phyloP scores from a whole-genome alignment of 306 rosid species.

The Lathyrus sativus region DNA sequence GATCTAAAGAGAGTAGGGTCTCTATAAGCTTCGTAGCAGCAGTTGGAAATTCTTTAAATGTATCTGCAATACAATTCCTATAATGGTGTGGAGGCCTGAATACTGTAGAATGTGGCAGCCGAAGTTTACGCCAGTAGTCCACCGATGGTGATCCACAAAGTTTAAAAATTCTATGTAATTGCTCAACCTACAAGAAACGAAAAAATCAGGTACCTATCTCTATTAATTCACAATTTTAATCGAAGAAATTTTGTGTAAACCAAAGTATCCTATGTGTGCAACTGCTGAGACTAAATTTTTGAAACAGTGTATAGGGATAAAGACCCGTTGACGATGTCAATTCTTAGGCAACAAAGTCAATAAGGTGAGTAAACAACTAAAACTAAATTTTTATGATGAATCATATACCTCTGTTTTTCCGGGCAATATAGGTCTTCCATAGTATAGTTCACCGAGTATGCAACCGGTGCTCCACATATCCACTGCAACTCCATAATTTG shows the following conservation, averaged over 20 bases:
- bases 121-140: constrained; percentile 76
- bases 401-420: constrained; percentile 90
- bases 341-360: constrained; percentile 8
- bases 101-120: constrained; percentile 58
- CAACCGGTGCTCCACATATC: constrained; percentile 97
- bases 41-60: constrained; percentile 71
- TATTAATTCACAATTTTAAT: constrained; percentile 1
- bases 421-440: constrained; percentile 88
- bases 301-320: neutral
- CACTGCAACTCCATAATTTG: constrained; percentile 86
- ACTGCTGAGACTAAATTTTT: neutral
- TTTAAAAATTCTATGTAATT: constrained; percentile 89
- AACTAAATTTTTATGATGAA: constrained; percentile 7
- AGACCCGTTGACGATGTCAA: constrained; percentile 18
- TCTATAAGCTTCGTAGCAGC: constrained; percentile 71
- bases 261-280: too few species aligned
- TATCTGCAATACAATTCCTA: constrained; percentile 66
- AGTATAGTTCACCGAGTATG: constrained; percentile 85
- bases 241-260: neutral
- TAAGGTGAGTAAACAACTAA: constrained; percentile 4
- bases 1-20: constrained; percentile 77
- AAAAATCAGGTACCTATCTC: constrained; percentile 30
- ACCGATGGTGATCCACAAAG: constrained; percentile 95
- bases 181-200: constrained; percentile 72
- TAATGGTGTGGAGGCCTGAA: constrained; percentile 86